Evolutionary conservation across 2,329 filamentous ascomycete genomes (phyloP).

Genomic region (Ophiosphaerella herpotricha): DNA sequence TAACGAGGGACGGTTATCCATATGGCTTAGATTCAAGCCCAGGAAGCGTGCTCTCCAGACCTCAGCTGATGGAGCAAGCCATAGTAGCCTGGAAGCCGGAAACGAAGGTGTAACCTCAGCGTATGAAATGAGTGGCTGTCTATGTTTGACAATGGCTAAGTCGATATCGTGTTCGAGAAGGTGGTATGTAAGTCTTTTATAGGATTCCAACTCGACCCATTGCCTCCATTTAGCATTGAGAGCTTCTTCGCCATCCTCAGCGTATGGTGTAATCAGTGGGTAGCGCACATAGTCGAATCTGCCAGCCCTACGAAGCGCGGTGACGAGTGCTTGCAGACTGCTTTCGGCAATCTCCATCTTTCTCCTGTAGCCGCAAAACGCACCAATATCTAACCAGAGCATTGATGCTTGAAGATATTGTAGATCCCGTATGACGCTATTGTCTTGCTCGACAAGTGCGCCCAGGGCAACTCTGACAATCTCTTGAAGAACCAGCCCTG

Average conservation of each 20-base stretch:
- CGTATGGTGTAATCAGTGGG: slow-evolving; percentile 55
- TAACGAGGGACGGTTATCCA: slow-evolving; percentile 6
- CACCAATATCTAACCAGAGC: slow-evolving; percentile 56
- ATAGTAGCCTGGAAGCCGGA: slow-evolving; percentile 64
- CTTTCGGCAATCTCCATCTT: slow-evolving; percentile 63
- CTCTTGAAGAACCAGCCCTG: slow-evolving; percentile 35
- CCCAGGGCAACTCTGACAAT: slow-evolving; percentile 36
- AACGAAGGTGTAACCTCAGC: slow-evolving; percentile 68
- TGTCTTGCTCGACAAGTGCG: slow-evolving; percentile 32
- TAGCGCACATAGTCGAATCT: slow-evolving; percentile 62
- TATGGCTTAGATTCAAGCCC: not conserved
- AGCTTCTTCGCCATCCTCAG: slow-evolving; percentile 54
- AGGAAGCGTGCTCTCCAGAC: slow-evolving; percentile 64
- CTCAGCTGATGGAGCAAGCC: slow-evolving; percentile 65
- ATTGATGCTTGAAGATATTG: slow-evolving; percentile 58
- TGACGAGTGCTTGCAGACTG: slow-evolving; percentile 56
- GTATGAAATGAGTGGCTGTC: slow-evolving; percentile 65
- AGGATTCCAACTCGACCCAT: slow-evolving; percentile 68
- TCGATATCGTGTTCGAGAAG: slow-evolving; percentile 28
- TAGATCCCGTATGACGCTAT: slow-evolving; percentile 49
- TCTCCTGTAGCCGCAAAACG: slow-evolving; percentile 61
- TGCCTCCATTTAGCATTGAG: slow-evolving; percentile 66
- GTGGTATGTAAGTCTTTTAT: slow-evolving; percentile 52
- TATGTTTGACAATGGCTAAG: slow-evolving; percentile 24
- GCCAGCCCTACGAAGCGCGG: slow-evolving; percentile 59